phyloP scores from a whole-genome alignment of 139 green algal genomes.

The Coelastrella sp. region DNA sequence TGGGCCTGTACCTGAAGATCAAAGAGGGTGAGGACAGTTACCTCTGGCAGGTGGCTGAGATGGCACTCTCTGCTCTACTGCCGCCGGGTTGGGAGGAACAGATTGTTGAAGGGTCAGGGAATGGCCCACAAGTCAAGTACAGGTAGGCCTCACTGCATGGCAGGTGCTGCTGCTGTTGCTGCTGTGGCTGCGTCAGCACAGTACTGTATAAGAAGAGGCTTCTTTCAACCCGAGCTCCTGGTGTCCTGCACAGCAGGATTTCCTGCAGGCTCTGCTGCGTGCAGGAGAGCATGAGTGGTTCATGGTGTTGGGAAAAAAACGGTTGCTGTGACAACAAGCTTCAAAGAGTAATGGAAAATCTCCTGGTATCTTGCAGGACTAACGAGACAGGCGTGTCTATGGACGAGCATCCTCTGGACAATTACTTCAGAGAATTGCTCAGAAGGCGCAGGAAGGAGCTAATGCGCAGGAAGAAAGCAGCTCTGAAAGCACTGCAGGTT shows the following conservation, averaged over 20 bases:
- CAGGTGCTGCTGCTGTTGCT: too few species aligned
- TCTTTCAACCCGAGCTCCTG: too few species aligned
- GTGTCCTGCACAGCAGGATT: too few species aligned
- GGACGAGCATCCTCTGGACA: constrained; percentile 74
- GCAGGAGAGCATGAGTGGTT: too few species aligned
- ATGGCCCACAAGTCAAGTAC: neutral
- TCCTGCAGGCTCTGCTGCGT: too few species aligned
- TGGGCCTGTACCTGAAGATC: constrained; percentile 71
- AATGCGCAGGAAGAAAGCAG: constrained; percentile 32
- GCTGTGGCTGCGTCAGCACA: too few species aligned
- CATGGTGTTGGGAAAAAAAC: too few species aligned
- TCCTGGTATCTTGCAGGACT: constrained; percentile 52
- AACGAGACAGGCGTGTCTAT: constrained; percentile 45
- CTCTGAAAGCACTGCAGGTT: constrained; percentile 45
- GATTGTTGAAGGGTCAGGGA: constrained; percentile 15
- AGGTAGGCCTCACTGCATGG: neutral
- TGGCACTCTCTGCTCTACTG: constrained; percentile 71
- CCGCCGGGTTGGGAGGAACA: constrained; percentile 62
- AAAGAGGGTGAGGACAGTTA: constrained; percentile 58
- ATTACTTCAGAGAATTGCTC: constrained; percentile 77
- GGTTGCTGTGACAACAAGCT: too few species aligned
- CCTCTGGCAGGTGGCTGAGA: constrained; percentile 63
- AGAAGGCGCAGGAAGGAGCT: constrained; percentile 60
- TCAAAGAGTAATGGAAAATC: too few species aligned
- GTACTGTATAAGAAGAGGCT: too few species aligned